These are phyloP conservation scores for Globisporangium cederbergense DNA, from an alignment of 352 stramenopile genomes.

Conservation along the genomic window DNA sequence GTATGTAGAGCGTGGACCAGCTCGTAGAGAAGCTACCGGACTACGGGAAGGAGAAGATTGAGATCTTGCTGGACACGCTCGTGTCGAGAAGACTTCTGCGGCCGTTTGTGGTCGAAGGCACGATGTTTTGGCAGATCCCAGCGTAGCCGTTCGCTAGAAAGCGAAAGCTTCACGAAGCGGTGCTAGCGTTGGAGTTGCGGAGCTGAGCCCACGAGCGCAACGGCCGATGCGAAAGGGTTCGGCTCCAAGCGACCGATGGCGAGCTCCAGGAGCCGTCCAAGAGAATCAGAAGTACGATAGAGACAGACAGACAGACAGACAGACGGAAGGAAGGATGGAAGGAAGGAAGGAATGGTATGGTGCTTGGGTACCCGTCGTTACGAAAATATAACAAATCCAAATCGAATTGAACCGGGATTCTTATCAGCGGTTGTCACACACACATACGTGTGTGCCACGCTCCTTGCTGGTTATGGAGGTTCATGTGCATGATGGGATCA, in stretches of 20 bases:
- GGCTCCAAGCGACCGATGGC: not conserved
- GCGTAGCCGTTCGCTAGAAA: constrained; percentile 16
- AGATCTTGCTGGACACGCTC: constrained; percentile 74
- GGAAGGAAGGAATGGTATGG: not conserved
- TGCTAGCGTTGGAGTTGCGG: not conserved
- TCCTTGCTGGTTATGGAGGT: too few relatives aligned
- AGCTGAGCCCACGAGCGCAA: not conserved
- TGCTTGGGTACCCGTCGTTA: constrained; percentile 3
- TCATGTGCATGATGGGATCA: too few relatives aligned
- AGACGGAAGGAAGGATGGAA: too few relatives aligned
- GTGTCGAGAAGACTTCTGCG: constrained; percentile 72
- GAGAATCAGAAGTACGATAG: not conserved
- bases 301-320: too few relatives aligned
- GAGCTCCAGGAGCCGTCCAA: constrained; percentile 1
- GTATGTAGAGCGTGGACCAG: constrained; percentile 60
- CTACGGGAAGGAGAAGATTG: constrained; percentile 67
- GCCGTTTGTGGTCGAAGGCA: constrained; percentile 80
- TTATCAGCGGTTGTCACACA: too few relatives aligned
- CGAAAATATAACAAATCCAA: constrained; percentile 5
- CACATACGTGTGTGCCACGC: too few relatives aligned
- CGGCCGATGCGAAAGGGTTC: not conserved
- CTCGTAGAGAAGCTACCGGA: constrained; percentile 64
- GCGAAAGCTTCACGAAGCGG: not conserved
- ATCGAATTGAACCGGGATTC: too few relatives aligned
- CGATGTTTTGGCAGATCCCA: constrained; percentile 81